Conservation (phyloP, 345 rosid genomes). For the Citrus maxima region DNA sequence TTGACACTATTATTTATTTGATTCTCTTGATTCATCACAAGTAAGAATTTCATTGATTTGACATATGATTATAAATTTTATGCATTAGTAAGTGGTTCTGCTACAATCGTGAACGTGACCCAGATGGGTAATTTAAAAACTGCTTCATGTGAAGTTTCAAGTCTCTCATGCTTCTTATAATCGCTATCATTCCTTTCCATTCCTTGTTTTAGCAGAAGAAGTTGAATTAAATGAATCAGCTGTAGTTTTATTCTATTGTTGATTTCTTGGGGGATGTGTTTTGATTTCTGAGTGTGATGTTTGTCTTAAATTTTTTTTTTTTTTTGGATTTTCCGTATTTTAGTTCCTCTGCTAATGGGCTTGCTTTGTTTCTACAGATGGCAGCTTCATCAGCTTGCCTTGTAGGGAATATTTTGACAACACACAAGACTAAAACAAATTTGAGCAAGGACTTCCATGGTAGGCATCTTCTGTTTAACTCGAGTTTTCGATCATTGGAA, state of each 20-base stretch:
- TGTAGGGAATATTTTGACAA: conserved; percentile 56
- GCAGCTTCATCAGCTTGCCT: conserved; percentile 74
- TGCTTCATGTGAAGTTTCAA: neutral
- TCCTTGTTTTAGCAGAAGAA: neutral
- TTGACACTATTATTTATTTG: neutral
- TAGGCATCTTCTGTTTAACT: conserved; percentile 35
- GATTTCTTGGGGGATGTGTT: neutral
- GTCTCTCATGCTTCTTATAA: neutral
- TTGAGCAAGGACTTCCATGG: conserved; percentile 37
- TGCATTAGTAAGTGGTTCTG: neutral
- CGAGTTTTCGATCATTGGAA: conserved; percentile 23
- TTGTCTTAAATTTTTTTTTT: neutral
- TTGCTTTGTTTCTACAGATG: conserved; percentile 40
- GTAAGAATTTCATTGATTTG: neutral
- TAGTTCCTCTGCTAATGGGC: neutral
- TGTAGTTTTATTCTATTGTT: neutral
- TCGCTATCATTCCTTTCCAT: neutral
- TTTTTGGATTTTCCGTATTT: neutral
- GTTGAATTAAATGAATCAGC: neutral
- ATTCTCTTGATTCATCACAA: neutral
- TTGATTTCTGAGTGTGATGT: neutral
- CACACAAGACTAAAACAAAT: conserved; percentile 31
- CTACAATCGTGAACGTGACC: neutral
- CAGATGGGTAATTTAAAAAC: neutral
- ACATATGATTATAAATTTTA: neutral